Conservation (phyloP, 2,329 filamentous ascomycete genomes). For the Coccinonectria pachysandricola region DNA sequence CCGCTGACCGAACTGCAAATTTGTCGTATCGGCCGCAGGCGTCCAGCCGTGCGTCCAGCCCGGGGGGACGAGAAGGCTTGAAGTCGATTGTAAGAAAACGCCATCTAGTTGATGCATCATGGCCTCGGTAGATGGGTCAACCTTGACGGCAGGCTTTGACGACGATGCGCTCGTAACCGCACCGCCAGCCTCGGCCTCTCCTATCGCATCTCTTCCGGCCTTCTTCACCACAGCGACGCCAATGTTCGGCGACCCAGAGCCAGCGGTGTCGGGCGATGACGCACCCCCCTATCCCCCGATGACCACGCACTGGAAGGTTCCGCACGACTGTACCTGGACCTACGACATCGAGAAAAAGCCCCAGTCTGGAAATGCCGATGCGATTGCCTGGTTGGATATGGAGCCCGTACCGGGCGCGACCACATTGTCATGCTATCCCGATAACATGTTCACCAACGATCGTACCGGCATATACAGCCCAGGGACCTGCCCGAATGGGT, state of each 20-base stretch:
- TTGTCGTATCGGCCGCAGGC: constrained; percentile 15
- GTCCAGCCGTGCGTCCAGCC: no score
- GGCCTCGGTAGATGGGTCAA: constrained; percentile 10
- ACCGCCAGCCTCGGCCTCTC: constrained; percentile 9
- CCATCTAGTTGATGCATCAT: no score
- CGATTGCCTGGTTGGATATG: constrained; percentile 28
- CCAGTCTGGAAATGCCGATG: constrained; percentile 15
- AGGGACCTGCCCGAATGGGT: constrained; percentile 29
- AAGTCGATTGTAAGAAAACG: no score
- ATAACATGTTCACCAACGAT: constrained; percentile 28
- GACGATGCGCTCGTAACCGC: no score
- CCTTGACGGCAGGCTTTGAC: no score
- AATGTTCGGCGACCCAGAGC: constrained; percentile 6
- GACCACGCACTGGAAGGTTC: constrained; percentile 28
- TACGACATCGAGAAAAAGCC: constrained; percentile 22
- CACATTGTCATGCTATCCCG: constrained; percentile 30
- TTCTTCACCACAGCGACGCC: constrained; percentile 10
- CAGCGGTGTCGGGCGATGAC: constrained; percentile 11
- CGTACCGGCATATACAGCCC: constrained; percentile 31
- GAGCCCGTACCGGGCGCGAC: constrained; percentile 25
- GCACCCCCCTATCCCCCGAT: constrained; percentile 21
- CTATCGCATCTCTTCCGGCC: constrained; percentile 7
- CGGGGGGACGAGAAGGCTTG: no score
- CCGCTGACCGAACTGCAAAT: constrained; percentile 9
- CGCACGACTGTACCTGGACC: constrained; percentile 29